Conservation (phyloP, 371 early-diverging fungal genomes). For the Saksenaea vasiformis region DNA sequence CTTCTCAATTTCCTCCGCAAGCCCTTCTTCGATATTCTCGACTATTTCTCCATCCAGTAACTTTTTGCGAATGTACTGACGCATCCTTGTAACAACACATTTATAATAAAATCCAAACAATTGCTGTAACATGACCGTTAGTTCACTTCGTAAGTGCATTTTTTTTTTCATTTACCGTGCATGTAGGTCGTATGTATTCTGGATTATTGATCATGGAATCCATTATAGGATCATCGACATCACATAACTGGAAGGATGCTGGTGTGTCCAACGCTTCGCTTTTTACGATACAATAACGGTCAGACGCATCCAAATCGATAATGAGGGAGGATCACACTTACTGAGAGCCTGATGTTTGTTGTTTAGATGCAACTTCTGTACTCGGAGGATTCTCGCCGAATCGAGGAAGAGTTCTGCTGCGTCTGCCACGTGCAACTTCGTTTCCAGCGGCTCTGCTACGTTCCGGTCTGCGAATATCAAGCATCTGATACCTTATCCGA, state of each 20-base stretch:
- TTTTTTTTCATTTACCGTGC: slow-evolving; percentile 5
- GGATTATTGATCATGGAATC: slow-evolving; percentile 11
- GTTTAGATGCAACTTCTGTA: not conserved
- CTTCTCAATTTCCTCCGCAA: slow-evolving; percentile 21
- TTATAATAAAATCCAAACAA: slow-evolving; percentile 29
- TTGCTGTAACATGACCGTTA: not conserved
- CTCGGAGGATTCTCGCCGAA: not conserved
- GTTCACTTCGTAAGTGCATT: not conserved
- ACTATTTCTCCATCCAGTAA: not conserved
- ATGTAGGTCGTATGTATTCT: slow-evolving; percentile 12
- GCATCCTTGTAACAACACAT: slow-evolving; percentile 21
- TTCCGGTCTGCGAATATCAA: slow-evolving; percentile 7
- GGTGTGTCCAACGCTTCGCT: not conserved
- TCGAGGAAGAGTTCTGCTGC: not conserved
- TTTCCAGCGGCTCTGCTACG: not conserved
- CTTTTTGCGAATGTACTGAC: slow-evolving; percentile 11
- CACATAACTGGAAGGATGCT: slow-evolving; percentile 19
- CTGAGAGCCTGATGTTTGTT: not conserved
- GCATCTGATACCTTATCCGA: slow-evolving; percentile 11
- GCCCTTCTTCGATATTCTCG: slow-evolving; percentile 10
- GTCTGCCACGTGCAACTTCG: not conserved
- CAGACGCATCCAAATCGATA: not conserved
- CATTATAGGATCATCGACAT: slow-evolving; percentile 32
- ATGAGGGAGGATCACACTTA: not conserved
- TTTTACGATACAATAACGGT: not conserved